phyloP scores from a whole-genome alignment of 1,284 basidiomycete genomes.

The Cutaneotrichosporon mucoides region DNA sequence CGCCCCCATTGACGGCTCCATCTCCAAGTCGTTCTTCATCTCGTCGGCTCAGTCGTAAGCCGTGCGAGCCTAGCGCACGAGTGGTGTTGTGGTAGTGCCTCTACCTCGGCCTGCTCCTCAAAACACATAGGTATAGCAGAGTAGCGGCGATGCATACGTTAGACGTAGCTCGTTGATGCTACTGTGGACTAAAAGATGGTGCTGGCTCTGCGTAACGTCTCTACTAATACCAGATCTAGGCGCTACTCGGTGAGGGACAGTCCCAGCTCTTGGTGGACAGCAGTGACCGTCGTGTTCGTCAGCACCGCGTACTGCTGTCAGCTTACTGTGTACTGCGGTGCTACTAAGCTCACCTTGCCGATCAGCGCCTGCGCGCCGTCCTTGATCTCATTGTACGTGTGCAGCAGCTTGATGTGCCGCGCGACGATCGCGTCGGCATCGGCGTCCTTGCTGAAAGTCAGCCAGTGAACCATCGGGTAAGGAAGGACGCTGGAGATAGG shows the following conservation, averaged over 20 bases:
- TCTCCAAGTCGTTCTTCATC: conserved; percentile 58
- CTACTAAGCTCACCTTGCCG: conserved; percentile 27
- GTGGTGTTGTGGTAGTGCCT: not conserved
- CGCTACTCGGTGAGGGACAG: conserved; percentile 35
- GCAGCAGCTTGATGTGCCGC: conserved; percentile 42
- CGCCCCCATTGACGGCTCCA: conserved; percentile 77
- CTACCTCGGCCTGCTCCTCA: not conserved
- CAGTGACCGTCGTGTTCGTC: conserved; percentile 35
- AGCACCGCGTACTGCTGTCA: conserved; percentile 40
- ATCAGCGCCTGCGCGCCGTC: conserved; percentile 46
- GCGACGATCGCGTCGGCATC: conserved; percentile 38
- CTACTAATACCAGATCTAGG: too few species aligned
- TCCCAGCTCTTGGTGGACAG: conserved; percentile 39
- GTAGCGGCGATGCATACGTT: not conserved
- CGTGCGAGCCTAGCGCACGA: not conserved
- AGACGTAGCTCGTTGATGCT: not conserved
- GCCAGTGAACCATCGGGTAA: not conserved
- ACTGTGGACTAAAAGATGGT: too few species aligned
- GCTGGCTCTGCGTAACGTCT: too few species aligned
- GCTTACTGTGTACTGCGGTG: not conserved
- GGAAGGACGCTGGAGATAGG: not conserved
- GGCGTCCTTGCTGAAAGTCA: conserved; percentile 16
- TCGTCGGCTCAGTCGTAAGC: conserved; percentile 64
- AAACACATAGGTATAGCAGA: conserved; percentile 2
- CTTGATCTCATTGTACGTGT: conserved; percentile 50